Evolutionary conservation across 208 protist genomes (phyloP), one percentile per base, ranked within the genome.

Genomic region (Leishmania martiniquensis): DNA sequence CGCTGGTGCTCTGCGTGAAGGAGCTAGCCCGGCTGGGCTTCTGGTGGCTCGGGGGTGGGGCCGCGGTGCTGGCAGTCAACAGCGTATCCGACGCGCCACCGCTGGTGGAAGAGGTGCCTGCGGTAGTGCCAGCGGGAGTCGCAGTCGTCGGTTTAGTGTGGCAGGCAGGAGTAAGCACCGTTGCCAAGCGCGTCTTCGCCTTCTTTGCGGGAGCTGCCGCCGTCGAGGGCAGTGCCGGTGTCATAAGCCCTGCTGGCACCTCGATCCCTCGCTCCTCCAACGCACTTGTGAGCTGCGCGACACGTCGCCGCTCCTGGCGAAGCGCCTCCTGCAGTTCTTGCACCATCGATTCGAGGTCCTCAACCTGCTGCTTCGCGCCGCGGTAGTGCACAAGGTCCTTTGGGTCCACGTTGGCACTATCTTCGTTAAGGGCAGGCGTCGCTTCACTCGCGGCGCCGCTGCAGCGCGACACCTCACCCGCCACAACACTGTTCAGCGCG

Each of bases 251-350:
- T 32, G 78, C 54, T 6, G 89, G 89, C 0, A 87, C 51, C 12
- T 66, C 60, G 22, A 92, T 83, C n/a, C 66, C 17, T 65, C 89
- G 63, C 34, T 32, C 60, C 55, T 65, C 42, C 55, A 92, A 80
- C 66, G 80, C 49, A n/a, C 51, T 32, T 2, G 70, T 76, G 17
- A 88, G 88, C 85, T 81, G 76, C 76, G 62, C 73, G 39, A 81
- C 52, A 17, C 83, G 81, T 0, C 63, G 77, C 12, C 80, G 69
- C 72, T 90, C 89, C 17, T 63, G 62, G 13, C 86, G 83, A 32
- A 96, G 77, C 60, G 89, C 85, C 67, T 82, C 75, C 80, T 96
- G 89, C 59, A 96, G 74, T 66, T 88, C 73, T 9, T 91, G 83
- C 69, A 96, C 85, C 12, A 92, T 49, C 29, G 59, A 65, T 84